phyloP scores from a whole-genome alignment of 2,329 filamentous ascomycete genomes.

The Alternaria ventricosa region DNA sequence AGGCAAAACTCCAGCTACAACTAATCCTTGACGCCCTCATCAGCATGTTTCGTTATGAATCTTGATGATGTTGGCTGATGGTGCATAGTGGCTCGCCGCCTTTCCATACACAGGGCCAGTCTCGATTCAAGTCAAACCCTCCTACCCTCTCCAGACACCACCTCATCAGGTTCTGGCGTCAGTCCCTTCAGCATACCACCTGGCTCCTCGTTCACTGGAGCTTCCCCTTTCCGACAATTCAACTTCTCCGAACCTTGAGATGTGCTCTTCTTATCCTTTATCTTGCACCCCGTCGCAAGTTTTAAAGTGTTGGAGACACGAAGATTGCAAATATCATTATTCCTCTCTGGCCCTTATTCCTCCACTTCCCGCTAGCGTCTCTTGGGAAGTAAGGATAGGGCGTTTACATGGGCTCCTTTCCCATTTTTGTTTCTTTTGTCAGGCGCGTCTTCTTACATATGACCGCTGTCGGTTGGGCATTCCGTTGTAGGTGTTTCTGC shows the following conservation, averaged over 20 bases:
- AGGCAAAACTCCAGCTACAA: conserved; percentile 46
- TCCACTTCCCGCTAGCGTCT: conserved; percentile 4
- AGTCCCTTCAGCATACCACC: neutral
- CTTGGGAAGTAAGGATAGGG: conserved; percentile 1
- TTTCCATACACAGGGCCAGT: conserved; percentile 4
- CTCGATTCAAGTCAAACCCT: neutral
- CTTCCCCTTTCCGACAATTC: neutral
- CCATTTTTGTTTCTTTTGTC: conserved; percentile 3
- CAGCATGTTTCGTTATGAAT: neutral
- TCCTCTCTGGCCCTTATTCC: neutral
- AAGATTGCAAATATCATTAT: neutral
- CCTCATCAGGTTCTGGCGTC: neutral
- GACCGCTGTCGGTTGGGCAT: conserved; percentile 2
- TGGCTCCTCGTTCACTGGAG: neutral
- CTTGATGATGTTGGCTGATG: neutral
- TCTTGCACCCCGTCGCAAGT: neutral
- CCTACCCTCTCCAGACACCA: neutral
- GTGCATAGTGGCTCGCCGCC: conserved; percentile 7
- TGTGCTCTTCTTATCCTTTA: neutral
- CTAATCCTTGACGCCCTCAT: conserved; percentile 14
- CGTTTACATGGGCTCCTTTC: neutral
- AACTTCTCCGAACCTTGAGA: conserved; percentile 22
- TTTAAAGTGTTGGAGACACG: neutral
- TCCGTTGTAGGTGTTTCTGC: conserved; percentile 28
- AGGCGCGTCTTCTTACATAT: neutral